phyloP scores from a whole-genome alignment of 345 rosid species.

The Combretum micranthum region DNA sequence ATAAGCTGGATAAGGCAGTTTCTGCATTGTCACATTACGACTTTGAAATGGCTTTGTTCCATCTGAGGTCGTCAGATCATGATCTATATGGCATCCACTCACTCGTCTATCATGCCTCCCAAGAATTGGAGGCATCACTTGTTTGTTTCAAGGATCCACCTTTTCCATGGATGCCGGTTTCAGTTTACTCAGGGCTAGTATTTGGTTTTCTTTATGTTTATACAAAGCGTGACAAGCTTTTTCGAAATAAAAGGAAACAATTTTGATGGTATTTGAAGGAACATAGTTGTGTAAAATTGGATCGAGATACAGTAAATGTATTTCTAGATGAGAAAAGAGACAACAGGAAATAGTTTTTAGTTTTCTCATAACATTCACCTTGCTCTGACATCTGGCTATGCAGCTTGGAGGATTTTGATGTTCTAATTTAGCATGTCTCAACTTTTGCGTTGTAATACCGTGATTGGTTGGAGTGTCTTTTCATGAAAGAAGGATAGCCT shows the following conservation, averaged over 20 bases:
- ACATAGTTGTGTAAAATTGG: constrained; percentile 28
- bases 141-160: constrained; percentile 95
- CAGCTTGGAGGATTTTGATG: neutral
- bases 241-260: constrained; percentile 85
- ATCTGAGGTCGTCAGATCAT: constrained; percentile 71
- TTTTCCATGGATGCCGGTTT: constrained; percentile 72
- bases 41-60: constrained; percentile 78
- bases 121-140: constrained; percentile 82
- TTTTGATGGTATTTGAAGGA: constrained; percentile 46
- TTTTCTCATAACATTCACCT: constrained; percentile 1
- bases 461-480: too few species aligned
- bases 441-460: too few species aligned
- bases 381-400: constrained; percentile 1
- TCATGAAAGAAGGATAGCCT: too few species aligned
- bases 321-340: constrained; percentile 4
- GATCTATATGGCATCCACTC: constrained; percentile 81
- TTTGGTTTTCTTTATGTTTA: constrained; percentile 51
- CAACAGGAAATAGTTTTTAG: constrained; percentile 2
- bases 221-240: constrained; percentile 54
- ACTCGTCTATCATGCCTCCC: constrained; percentile 68
- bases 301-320: constrained; percentile 20
- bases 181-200: constrained; percentile 44
- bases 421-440: neutral
- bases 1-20: constrained; percentile 76
- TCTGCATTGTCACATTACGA: constrained; percentile 81